Evolutionary conservation across 176 grass and related monocot genomes (phyloP).

Genomic region (Aegilops speltoides): DNA sequence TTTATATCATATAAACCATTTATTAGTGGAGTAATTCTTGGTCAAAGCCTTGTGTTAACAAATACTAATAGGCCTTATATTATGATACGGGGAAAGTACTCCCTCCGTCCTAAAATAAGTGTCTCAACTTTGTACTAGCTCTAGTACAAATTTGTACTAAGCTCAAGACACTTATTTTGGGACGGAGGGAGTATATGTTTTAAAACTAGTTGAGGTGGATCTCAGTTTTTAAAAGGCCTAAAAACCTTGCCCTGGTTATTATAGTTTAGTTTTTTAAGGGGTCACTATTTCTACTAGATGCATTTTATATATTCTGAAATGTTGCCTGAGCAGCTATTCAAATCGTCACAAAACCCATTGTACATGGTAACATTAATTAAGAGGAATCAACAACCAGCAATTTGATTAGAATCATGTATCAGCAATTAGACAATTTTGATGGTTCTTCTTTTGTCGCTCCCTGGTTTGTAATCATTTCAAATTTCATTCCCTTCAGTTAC

Average conservation of each 20-base stretch:
- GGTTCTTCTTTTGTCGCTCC: neutral
- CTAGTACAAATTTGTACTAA: too few relatives aligned
- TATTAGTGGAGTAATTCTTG: neutral
- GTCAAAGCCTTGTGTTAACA: neutral
- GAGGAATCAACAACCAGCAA: neutral
- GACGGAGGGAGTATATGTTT: too few relatives aligned
- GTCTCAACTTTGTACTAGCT: too few relatives aligned
- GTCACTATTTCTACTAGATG: neutral
- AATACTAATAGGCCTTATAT: too few relatives aligned
- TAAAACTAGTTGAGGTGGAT: neutral
- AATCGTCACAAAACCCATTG: neutral
- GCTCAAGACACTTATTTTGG: too few relatives aligned
- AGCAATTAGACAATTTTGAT: neutral
- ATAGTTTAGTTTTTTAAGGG: neutral
- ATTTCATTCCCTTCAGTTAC: neutral
- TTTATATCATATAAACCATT: neutral
- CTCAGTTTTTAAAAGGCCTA: neutral
- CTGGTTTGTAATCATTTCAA: neutral
- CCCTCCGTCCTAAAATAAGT: too few relatives aligned
- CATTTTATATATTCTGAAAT: neutral
- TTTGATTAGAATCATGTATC: neutral
- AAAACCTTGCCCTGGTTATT: neutral
- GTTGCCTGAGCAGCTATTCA: neutral
- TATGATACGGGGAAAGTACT: too few relatives aligned
- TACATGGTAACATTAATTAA: slow-evolving; percentile 6